Percentiles rank a stretch among this genome's conserved stretches.
phyloP scores from a whole-genome alignment of 2,329 filamentous ascomycete genomes.

The Fusarium denticulatum region DNA sequence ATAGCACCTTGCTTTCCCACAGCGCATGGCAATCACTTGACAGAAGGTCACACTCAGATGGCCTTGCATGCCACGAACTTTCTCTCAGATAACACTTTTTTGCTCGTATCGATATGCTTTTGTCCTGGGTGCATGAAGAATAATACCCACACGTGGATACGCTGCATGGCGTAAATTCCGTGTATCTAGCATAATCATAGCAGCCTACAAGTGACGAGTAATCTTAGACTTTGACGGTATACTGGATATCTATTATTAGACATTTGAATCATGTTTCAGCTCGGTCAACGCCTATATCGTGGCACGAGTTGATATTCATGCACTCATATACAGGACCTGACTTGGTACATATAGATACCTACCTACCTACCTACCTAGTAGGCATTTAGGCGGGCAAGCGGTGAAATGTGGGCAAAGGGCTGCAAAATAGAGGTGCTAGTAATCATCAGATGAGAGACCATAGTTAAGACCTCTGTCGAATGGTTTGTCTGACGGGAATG shows the following conservation, averaged over 20 bases:
- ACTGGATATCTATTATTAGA: not conserved
- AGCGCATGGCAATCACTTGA: constrained; percentile 25
- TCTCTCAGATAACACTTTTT: not conserved
- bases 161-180: not conserved
- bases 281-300: not conserved
- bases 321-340: not conserved
- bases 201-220: not conserved
- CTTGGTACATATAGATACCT: not conserved
- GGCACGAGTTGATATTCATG: not conserved
- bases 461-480: not conserved
- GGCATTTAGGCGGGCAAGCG: not conserved
- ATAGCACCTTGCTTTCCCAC: constrained; percentile 3
- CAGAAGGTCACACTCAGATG: not conserved
- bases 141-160: not conserved
- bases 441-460: not conserved
- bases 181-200: not conserved
- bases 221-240: not conserved
- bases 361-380: not conserved
- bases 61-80: not conserved
- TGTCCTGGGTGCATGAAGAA: constrained; percentile 7
- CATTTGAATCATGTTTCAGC: not conserved
- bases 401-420: not conserved
- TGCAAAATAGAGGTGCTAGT: not conserved
- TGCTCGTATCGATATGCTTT: not conserved
- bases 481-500: not conserved